These are phyloP conservation scores for Fusarium domesticum DNA, from an alignment of 2,329 filamentous ascomycete species.

Conservation along the genomic window DNA sequence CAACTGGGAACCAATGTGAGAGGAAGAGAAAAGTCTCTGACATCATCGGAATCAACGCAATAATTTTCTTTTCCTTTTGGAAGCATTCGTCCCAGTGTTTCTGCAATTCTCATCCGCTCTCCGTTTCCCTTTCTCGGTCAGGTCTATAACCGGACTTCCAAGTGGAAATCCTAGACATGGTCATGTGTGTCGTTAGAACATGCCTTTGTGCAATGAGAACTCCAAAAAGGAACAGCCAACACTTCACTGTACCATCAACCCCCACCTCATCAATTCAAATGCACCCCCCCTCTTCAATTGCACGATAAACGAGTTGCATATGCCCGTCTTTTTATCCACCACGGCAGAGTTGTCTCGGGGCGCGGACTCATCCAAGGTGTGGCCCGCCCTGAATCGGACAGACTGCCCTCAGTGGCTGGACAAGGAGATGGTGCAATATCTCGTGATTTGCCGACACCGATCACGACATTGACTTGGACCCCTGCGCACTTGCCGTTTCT, in stretches of 20 bases:
- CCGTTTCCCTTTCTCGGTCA: no score
- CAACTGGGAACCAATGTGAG: no score
- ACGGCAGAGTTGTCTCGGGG: conserved; percentile 22
- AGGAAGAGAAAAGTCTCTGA: no score
- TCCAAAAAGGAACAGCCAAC: no score
- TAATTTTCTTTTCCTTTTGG: no score
- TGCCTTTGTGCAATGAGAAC: no score
- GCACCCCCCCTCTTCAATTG: conserved; percentile 15
- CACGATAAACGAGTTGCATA: background rate
- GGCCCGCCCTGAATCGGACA: conserved; percentile 17
- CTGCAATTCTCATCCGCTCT: no score
- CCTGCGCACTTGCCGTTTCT: conserved; percentile 23
- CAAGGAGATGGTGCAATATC: conserved; percentile 60
- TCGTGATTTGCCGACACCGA: conserved; percentile 47
- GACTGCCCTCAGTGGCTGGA: conserved; percentile 26
- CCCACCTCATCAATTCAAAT: background rate
- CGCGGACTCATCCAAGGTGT: conserved; percentile 22
- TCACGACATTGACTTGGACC: conserved; percentile 28
- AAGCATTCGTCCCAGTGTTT: no score
- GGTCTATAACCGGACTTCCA: no score
- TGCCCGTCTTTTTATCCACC: conserved; percentile 14
- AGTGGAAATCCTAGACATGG: no score
- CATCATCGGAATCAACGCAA: no score
- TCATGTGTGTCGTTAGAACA: no score
- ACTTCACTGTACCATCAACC: background rate